Evolutionary conservation across 176 grass and related monocot genomes (phyloP).

Genomic region (Dendrocalamus sinicus): DNA sequence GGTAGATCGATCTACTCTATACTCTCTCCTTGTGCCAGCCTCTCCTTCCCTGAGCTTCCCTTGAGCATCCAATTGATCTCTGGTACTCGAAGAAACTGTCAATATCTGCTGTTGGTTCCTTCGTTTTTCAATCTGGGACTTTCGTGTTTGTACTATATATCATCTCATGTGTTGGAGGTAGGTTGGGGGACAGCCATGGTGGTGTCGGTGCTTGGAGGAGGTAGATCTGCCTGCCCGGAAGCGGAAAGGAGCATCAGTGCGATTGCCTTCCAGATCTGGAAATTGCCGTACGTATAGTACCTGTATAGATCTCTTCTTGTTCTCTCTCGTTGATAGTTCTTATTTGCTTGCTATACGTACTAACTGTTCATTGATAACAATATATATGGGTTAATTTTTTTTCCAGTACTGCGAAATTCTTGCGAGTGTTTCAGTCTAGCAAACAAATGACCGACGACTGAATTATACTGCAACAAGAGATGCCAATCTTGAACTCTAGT

Average conservation of each 20-base stretch:
- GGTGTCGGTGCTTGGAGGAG: not conserved
- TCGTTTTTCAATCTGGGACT: not conserved
- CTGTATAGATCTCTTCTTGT: slow-evolving; percentile 30
- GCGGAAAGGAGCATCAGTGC: slow-evolving; percentile 26
- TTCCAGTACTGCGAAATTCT: not conserved
- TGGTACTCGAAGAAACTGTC: not conserved
- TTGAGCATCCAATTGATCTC: slow-evolving; percentile 1
- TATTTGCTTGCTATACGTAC: not conserved
- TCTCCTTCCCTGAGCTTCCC: not conserved
- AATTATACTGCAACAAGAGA: not conserved
- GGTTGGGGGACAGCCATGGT: slow-evolving; percentile 31
- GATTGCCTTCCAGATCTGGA: slow-evolving; percentile 47
- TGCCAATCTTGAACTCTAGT: not conserved
- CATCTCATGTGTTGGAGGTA: slow-evolving; percentile 47
- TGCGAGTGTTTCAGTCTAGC: not conserved
- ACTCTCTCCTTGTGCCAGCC: not conserved
- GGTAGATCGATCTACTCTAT: not conserved
- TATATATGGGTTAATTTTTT: not conserved
- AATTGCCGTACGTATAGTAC: slow-evolving; percentile 38
- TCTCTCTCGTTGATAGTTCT: not conserved
- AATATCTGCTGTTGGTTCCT: not conserved
- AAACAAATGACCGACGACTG: not conserved
- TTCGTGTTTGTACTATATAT: not conserved
- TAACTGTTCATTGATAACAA: not conserved
- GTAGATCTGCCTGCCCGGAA: slow-evolving; percentile 41